Evolutionary conservation across 2,329 filamentous ascomycete species (phyloP).

Genomic region (Pseudocercospora pini-densiflorae): DNA sequence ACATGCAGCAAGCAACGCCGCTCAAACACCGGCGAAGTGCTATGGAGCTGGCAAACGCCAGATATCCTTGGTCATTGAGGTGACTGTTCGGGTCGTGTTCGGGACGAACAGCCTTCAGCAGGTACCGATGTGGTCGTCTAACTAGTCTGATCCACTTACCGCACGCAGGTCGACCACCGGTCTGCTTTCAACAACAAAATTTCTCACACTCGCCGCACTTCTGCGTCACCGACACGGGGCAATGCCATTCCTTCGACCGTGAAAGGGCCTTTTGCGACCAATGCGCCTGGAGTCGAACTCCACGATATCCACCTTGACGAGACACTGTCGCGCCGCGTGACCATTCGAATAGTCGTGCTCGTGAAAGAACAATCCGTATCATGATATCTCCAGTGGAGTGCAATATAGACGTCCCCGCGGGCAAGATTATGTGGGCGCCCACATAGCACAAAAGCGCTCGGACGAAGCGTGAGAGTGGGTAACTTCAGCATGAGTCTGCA

Average conservation of each 20-base stretch:
- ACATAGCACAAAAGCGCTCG: conserved; percentile 2
- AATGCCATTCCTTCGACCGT: conserved; percentile 1
- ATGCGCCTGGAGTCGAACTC: conserved; percentile 10
- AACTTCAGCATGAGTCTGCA: conserved; percentile 6
- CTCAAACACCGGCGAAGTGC: neutral
- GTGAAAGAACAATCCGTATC: conserved; percentile 1
- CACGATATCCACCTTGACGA: neutral
- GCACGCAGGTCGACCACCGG: neutral
- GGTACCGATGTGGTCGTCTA: neutral
- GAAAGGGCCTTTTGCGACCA: conserved; percentile 8
- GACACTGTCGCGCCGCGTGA: neutral
- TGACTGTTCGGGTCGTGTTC: conserved; percentile 4
- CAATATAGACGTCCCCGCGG: conserved; percentile 15
- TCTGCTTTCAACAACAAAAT: conserved; percentile 7
- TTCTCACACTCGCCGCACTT: conserved; percentile 7
- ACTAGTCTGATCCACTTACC: conserved; percentile 14
- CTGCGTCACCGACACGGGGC: conserved; percentile 15
- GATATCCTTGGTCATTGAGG: neutral
- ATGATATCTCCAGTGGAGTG: conserved; percentile 17
- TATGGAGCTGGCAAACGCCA: neutral
- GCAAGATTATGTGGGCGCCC: neutral
- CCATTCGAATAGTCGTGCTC: neutral
- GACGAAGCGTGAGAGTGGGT: conserved; percentile 10
- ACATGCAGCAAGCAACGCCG: neutral
- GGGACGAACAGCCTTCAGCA: neutral